Base-by-base conservation (phyloP, 2,329 filamentous ascomycete genomes). In the Leptographium procerum region DNA sequence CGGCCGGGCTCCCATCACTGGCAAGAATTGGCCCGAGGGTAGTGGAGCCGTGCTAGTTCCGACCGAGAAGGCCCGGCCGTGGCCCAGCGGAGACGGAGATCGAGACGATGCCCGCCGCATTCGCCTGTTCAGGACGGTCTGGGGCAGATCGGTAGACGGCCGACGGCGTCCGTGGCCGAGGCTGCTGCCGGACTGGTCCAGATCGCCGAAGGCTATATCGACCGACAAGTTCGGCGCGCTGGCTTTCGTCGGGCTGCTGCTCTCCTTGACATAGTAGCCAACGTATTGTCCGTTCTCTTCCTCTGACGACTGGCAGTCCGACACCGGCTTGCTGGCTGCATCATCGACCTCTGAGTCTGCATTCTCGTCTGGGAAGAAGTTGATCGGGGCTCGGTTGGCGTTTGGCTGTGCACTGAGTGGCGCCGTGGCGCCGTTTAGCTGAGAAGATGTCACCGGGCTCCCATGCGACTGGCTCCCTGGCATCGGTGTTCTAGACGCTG, bases 51-150 rank as follows among this genome's bases (percentile, higher is more conserved):
- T 71, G 47, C 70, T 69, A 26, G 70, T 73, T 4, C 71, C 74
- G 0, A 70, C 64, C 0, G 77, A 76, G 34, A 73, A 72, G 1
- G 73, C 72, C 53, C 78, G 74, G 50, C 70, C 68, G 59, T 81
- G 79, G 4, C 79, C 77, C 2, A 80, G 68, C 0, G 81, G 80
- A 4, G 81, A 84, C 14, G 79, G 80, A 6, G 81, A 83, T 16
- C 79, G 73, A 2, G 80, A 58, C 22, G 58, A 82, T 2, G 75
- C 75, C 43, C 78, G 73, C 63, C 74, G 75, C 68, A 81, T 80
- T 45, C 78, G 70, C 28, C 77, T 72, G 57, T 82, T 79, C 8
- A 82, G 70, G 28, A 82, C 73, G 13, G 75, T 74, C 64, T 81
- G 80, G 0, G 79, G 77, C 4, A 77, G 77, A 51, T 82, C 80